Evolutionary conservation across 139 green algal genomes (phyloP), one percentile per base, ranked within the genome.

Genomic region (Chlorella sp.): DNA sequence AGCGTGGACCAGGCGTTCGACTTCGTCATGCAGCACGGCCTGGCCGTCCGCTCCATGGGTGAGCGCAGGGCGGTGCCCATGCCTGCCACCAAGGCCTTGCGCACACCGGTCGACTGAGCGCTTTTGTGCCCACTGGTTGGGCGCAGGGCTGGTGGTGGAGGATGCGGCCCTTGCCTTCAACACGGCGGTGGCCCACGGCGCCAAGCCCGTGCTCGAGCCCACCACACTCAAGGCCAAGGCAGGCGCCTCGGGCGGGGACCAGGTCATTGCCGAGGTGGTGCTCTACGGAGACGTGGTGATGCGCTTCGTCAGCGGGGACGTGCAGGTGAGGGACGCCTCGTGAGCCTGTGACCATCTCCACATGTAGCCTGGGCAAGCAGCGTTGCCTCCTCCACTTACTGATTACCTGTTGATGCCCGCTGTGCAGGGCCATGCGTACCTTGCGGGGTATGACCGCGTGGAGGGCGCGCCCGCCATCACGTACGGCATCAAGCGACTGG

Each of bases 261-360:
- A 31, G 64, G 32, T 34, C 61, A 29, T 64, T 50, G 50, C 88
- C 1, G 95, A 99, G 79, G 88, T 99, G 24, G 30, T 77, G 50
- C 80, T 98, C 51, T 99, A 98, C 72, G 95, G 95, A 2, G 93
- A 98, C 71, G 93, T 97, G 17, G 92, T 97, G 35, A 82, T 99
- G 63, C 69, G 81, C 27, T 83, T 77, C 24, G 73, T 82, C 69
- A 80, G 67, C 31, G 73, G 73, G 27, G 17, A 70, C 5, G 30
- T 72, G 33, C 74, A 80, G 74, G 27, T 55, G 42, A 17, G 42
- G n/a, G n/a, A n/a, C n/a, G n/a, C n/a, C n/a, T n/a, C n/a, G n/a
- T n/a, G n/a, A n/a, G n/a, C n/a, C n/a, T n/a, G n/a, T n/a, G n/a
- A n/a, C n/a, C n/a, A n/a, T n/a, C n/a, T n/a, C n/a, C n/a, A n/a